A percentile compares a stretch with the other conserved stretches of the same genome.
These are phyloP conservation scores for Ilex aquifolium DNA, from an alignment of 257 asterid genomes.

Conservation along the genomic window DNA sequence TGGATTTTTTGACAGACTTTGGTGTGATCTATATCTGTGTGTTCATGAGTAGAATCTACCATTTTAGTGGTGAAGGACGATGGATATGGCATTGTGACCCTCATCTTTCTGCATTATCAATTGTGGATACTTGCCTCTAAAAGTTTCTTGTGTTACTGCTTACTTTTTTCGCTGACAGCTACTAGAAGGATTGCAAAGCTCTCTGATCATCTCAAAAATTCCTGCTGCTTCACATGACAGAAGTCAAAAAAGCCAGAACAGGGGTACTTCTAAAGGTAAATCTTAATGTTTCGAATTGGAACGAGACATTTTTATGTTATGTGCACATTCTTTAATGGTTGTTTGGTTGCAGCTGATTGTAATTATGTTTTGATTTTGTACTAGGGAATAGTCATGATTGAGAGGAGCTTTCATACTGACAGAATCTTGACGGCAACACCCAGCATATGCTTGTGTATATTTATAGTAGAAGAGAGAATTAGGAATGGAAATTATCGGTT, in stretches of 20 bases:
- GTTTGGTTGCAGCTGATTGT: too few relatives aligned
- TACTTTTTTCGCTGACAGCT: conserved; percentile 45
- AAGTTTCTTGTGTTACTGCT: neutral
- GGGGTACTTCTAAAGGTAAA: conserved; percentile 51
- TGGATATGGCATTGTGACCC: too few relatives aligned
- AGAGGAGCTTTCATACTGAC: conserved; percentile 14
- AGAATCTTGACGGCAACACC: conserved; percentile 8
- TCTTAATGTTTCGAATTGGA: neutral
- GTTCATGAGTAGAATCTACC: too few relatives aligned
- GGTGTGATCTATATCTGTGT: too few relatives aligned
- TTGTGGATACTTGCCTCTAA: too few relatives aligned
- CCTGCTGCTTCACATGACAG: conserved; percentile 71
- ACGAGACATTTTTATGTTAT: too few relatives aligned
- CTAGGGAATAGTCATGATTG: conserved; percentile 24
- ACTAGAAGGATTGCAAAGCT: conserved; percentile 90
- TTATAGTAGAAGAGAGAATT: conserved; percentile 25
- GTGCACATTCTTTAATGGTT: too few relatives aligned
- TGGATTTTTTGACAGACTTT: too few relatives aligned
- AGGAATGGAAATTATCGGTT: conserved; percentile 29
- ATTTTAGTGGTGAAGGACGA: too few relatives aligned
- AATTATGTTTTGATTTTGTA: conserved; percentile 5
- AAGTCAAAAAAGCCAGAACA: conserved; percentile 44
- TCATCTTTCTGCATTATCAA: too few relatives aligned
- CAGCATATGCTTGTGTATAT: conserved; percentile 27
- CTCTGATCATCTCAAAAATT: conserved; percentile 55